Percentiles rank a stretch among this genome's conserved stretches.
Conservation (phyloP, 768 basidiomycete genomes). For the Agrocybe pediades region DNA sequence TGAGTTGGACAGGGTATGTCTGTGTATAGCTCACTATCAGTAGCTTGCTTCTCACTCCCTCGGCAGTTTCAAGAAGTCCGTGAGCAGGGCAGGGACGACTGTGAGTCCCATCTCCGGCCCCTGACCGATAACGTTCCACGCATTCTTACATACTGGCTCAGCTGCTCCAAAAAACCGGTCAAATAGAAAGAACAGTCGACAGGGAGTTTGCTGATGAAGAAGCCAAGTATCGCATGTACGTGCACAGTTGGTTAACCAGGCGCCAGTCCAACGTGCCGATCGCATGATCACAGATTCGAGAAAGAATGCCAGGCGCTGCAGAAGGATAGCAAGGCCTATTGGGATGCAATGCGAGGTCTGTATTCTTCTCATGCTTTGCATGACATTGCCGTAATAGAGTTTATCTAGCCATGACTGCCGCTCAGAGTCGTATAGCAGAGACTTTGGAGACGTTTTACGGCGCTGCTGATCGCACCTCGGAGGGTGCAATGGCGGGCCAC, state of each 20-base stretch:
- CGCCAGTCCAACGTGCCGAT: slow-evolving; percentile 1
- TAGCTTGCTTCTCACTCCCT: slow-evolving; percentile 5
- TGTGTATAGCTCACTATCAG: neutral
- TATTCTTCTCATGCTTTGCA: slow-evolving; percentile 7
- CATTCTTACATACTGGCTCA: slow-evolving; percentile 30
- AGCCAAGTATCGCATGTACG: slow-evolving; percentile 86
- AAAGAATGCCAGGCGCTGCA: slow-evolving; percentile 93
- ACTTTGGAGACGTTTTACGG: slow-evolving; percentile 93
- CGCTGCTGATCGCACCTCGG: slow-evolving; percentile 79
- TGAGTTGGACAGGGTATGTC: slow-evolving; percentile 62
- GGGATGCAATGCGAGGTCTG: slow-evolving; percentile 92
- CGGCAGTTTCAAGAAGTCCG: slow-evolving; percentile 86
- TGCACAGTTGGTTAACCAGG: slow-evolving; percentile 10
- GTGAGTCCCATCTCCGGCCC: slow-evolving; percentile 39
- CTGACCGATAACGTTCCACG: slow-evolving; percentile 6
- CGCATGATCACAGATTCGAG: slow-evolving; percentile 68
- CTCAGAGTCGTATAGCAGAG: slow-evolving; percentile 92
- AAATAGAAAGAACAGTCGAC: slow-evolving; percentile 95
- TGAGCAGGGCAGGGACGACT: slow-evolving; percentile 91
- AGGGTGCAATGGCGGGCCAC: slow-evolving; percentile 95
- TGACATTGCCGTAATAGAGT: neutral
- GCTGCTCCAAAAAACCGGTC: slow-evolving; percentile 97
- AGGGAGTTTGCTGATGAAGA: slow-evolving; percentile 93
- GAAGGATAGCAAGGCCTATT: slow-evolving; percentile 93
- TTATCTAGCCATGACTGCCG: slow-evolving; percentile 83